Conservation (phyloP, 176 grass and related monocot species). For the Tillandsia leiboldiana region DNA sequence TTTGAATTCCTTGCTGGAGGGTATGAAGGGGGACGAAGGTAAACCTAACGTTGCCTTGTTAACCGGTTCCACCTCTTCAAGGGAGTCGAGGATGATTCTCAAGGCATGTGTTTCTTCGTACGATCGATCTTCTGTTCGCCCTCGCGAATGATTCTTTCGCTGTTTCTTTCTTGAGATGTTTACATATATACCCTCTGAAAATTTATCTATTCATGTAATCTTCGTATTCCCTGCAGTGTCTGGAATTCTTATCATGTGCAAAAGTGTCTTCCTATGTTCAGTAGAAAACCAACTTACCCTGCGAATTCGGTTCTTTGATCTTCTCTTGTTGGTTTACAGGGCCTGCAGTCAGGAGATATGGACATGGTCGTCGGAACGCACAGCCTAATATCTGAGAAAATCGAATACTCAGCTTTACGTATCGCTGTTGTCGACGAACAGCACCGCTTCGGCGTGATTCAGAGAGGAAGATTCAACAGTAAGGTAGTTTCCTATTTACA, state of each 20-base stretch:
- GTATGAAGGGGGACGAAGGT: slow-evolving; percentile 45
- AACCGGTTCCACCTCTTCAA: slow-evolving; percentile 75
- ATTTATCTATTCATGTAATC: neutral
- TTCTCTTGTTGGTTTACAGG: slow-evolving; percentile 33
- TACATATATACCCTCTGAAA: neutral
- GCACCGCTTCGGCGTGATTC: slow-evolving; percentile 79
- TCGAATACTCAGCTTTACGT: slow-evolving; percentile 54
- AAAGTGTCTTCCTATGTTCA: no score
- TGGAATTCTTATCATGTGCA: no score
- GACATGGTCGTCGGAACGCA: slow-evolving; percentile 92
- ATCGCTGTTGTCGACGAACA: slow-evolving; percentile 88
- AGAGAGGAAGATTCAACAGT: slow-evolving; percentile 83
- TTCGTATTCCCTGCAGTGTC: no score
- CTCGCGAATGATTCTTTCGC: no score
- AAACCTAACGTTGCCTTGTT: slow-evolving; percentile 78
- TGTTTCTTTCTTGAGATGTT: neutral
- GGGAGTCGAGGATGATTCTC: slow-evolving; percentile 57
- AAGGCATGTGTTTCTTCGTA: slow-evolving; percentile 41
- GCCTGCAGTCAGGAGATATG: slow-evolving; percentile 72
- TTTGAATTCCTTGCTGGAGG: slow-evolving; percentile 64
- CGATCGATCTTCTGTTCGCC: slow-evolving; percentile 10
- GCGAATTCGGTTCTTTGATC: neutral
- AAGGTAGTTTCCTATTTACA: slow-evolving; percentile 33
- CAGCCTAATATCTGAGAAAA: slow-evolving; percentile 74
- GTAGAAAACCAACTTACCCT: neutral